These are phyloP conservation scores for Podospora anserina DNA, from an alignment of 495 filamentous ascomycete genomes.

Conservation along the genomic window DNA sequence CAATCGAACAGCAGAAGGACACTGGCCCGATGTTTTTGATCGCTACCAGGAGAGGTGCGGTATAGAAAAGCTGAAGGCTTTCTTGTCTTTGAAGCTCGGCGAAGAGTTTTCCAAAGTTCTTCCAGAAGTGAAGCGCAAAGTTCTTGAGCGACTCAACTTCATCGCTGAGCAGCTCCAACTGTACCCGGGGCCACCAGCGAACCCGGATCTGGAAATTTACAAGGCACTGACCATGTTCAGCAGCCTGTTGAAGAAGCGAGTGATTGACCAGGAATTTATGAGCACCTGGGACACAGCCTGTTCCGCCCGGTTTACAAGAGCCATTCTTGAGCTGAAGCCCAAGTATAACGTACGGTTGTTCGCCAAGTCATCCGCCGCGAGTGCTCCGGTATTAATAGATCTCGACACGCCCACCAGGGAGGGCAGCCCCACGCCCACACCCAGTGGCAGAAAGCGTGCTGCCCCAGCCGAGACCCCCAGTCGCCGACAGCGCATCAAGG, in stretches of 20 bases:
- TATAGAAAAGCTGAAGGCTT: slow-evolving; percentile 51
- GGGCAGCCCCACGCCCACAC: slow-evolving; percentile 25
- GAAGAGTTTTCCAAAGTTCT: slow-evolving; percentile 56
- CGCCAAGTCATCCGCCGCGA: not conserved
- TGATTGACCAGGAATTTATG: slow-evolving; percentile 33
- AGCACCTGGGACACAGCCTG: slow-evolving; percentile 26
- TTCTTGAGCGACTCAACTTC: slow-evolving; percentile 45
- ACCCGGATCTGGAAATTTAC: slow-evolving; percentile 49
- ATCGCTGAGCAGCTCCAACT: slow-evolving; percentile 48
- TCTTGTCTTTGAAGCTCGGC: slow-evolving; percentile 53
- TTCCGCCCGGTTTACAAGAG: slow-evolving; percentile 36
- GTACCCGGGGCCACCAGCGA: slow-evolving; percentile 55
- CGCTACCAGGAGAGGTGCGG: slow-evolving; percentile 55
- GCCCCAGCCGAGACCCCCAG: slow-evolving; percentile 11
- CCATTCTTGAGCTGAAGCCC: slow-evolving; percentile 41
- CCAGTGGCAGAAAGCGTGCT: slow-evolving; percentile 17
- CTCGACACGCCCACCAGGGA: slow-evolving; percentile 21
- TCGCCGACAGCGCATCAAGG: slow-evolving; percentile 28
- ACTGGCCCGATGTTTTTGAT: slow-evolving; percentile 49
- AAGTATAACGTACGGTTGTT: slow-evolving; percentile 37
- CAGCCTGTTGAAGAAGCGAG: slow-evolving; percentile 36
- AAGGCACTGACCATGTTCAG: slow-evolving; percentile 42
- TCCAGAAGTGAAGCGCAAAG: slow-evolving; percentile 56
- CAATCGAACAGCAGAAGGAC: slow-evolving; percentile 27
- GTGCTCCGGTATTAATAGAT: slow-evolving; percentile 27